Evolutionary conservation across 108 stramenopile species (phyloP).

Genomic region (Mediolabrus comicus): DNA sequence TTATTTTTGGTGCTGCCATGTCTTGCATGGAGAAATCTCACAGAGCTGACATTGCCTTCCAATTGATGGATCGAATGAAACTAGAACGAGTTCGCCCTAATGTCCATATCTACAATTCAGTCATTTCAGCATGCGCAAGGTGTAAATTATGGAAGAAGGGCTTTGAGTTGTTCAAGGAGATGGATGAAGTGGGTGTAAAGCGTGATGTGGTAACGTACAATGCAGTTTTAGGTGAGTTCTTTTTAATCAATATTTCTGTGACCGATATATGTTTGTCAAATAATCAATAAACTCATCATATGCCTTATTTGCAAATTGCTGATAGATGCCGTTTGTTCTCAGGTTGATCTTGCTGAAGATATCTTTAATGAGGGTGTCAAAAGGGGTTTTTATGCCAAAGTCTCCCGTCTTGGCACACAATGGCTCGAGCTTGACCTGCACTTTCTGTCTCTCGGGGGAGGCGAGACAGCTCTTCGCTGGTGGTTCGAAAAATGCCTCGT

Average conservation of each 20-base stretch:
- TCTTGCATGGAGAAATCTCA: constrained; percentile 89
- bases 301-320: neutral
- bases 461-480: constrained; percentile 84
- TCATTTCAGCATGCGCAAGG: constrained; percentile 84
- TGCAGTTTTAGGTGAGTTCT: constrained; percentile 60
- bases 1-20: constrained; percentile 90
- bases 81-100: constrained; percentile 78
- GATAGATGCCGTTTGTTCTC: constrained; percentile 79
- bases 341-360: constrained; percentile 65
- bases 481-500: constrained; percentile 88
- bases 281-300: neutral
- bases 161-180: constrained; percentile 75
- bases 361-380: constrained; percentile 82
- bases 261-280: neutral
- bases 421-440: constrained; percentile 89
- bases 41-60: constrained; percentile 83
- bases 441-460: constrained; percentile 83
- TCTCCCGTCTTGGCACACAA: constrained; percentile 77
- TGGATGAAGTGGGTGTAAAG: constrained; percentile 67
- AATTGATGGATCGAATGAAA: constrained; percentile 86
- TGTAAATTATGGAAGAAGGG: constrained; percentile 85
- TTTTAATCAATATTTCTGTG: neutral
- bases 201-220: constrained; percentile 87
- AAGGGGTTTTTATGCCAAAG: constrained; percentile 81
- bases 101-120: constrained; percentile 85